Evolutionary conservation across 2,329 filamentous ascomycete species (phyloP), one percentile per base, ranked within the genome.

Genomic region (Byssochlamys sp.): DNA sequence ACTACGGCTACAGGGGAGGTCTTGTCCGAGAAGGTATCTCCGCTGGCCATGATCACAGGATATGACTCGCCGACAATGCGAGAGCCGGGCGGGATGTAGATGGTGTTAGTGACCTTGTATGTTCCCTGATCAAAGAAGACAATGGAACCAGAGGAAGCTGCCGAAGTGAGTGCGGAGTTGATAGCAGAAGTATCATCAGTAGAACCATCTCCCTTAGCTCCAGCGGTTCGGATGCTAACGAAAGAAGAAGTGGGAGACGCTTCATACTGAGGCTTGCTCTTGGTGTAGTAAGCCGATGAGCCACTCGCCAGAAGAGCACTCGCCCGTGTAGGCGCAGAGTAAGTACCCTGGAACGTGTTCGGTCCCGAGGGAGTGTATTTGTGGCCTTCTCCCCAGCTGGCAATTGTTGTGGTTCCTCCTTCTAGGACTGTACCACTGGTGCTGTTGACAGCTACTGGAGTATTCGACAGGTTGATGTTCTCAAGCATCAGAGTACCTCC

Each of bases 1-100:
- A 91, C 77, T 0, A 91, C 83, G 0, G 85, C 81, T 35, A 82
- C 75, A 0, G 88, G 88, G 52, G 77, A 77, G 58, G 73, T 77
- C 53, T 82, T 79, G 62, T 84, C 77, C 56, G 78, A 75, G 66
- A 86, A 87, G 59, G 74, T 79, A 3, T 65, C 55, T 0, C 86
- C 85, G 6, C 77, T 78, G 0, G 80, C 84, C 56, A 81, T 77
- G 60, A 85, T 85, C 2, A 74, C 73, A 9, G 81, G 75, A 51
- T 80, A 82, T 4, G 77, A 76, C 66, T 84, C 80, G 24, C 83
- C 83, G 9, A 82, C 73, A 27, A 85, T 77, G 2, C 75, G 74
- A 3, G 80, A 79, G 11, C 78, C 76, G 6, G 74, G 69, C 0
- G 80, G 80, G 31, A 82, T 65, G 24, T 72, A 70, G 24, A 82